Evolutionary conservation across 345 rosid species (phyloP).

Genomic region (Rhodomyrtus tomentosa): DNA sequence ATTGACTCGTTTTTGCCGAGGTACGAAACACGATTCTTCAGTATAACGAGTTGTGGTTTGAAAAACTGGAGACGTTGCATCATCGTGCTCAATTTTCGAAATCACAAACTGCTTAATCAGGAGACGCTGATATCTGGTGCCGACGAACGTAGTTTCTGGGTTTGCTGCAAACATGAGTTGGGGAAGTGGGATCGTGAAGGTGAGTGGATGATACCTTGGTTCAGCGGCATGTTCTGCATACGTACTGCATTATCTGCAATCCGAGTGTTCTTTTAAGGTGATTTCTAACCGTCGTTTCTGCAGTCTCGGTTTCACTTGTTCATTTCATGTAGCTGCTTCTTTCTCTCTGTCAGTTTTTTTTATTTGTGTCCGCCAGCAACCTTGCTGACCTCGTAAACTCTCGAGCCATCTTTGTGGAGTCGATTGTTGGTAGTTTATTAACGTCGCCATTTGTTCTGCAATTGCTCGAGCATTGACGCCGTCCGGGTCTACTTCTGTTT

Average conservation of each 20-base stretch:
- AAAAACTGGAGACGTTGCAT: not conserved
- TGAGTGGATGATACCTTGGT: not conserved
- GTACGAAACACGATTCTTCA: not conserved
- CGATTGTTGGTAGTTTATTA: not conserved
- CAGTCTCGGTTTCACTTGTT: not conserved
- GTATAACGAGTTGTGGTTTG: not conserved
- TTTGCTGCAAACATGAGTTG: not conserved
- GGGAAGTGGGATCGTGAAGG: accelerated
- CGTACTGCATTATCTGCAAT: not conserved
- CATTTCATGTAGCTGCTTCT: not conserved
- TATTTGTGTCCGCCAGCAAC: not conserved
- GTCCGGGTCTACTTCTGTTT: not conserved
- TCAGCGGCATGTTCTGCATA: not conserved
- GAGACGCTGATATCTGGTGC: not conserved
- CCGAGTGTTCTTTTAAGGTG: not conserved
- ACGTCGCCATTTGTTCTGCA: not conserved
- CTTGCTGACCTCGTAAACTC: not conserved
- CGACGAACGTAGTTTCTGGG: not conserved
- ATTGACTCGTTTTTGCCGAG: not conserved
- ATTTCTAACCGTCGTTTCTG: not conserved
- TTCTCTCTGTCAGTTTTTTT: not conserved
- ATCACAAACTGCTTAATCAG: not conserved
- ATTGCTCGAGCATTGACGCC: not conserved
- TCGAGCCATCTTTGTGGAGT: not conserved
- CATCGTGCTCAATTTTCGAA: not conserved